These are phyloP conservation scores for Zymoseptoria crescenta DNA, from an alignment of 2,329 filamentous ascomycete genomes.

Conservation along the genomic window DNA sequence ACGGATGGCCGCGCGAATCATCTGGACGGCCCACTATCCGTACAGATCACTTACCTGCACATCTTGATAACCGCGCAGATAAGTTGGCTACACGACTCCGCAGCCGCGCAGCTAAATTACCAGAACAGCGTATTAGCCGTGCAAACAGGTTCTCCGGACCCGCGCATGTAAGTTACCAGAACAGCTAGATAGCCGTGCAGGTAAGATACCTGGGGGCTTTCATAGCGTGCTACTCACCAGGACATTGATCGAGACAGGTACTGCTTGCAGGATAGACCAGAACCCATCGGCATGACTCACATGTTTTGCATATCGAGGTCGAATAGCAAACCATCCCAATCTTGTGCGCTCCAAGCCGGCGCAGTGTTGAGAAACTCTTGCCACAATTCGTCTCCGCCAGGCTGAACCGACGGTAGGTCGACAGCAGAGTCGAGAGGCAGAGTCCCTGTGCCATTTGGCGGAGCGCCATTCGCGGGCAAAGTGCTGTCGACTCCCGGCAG, in stretches of 20 bases:
- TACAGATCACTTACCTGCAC: no score
- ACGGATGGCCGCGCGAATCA: no score
- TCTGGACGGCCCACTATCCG: no score
- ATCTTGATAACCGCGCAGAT: no score
- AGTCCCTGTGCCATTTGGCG: neutral
- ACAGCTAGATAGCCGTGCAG: neutral
- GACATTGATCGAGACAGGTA: neutral
- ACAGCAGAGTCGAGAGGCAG: neutral
- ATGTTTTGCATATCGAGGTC: slow-evolving; percentile 16
- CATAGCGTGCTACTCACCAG: neutral
- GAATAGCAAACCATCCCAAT: slow-evolving; percentile 16
- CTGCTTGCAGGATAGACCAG: neutral
- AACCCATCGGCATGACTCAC: neutral
- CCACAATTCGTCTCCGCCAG: slow-evolving; percentile 21
- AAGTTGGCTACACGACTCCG: no score
- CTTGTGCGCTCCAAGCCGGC: slow-evolving; percentile 8
- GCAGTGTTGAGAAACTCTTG: slow-evolving; percentile 18
- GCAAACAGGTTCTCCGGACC: no score
- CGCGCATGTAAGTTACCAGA: no score
- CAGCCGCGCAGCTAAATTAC: no score
- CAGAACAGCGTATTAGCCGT: no score
- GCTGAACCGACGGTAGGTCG: neutral
- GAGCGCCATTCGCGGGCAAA: neutral
- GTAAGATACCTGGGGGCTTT: neutral
- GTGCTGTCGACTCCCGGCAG: slow-evolving; percentile 7